Conservation (phyloP, 2,329 filamentous ascomycete genomes). For the Pseudophaeomoniella oleicola region DNA sequence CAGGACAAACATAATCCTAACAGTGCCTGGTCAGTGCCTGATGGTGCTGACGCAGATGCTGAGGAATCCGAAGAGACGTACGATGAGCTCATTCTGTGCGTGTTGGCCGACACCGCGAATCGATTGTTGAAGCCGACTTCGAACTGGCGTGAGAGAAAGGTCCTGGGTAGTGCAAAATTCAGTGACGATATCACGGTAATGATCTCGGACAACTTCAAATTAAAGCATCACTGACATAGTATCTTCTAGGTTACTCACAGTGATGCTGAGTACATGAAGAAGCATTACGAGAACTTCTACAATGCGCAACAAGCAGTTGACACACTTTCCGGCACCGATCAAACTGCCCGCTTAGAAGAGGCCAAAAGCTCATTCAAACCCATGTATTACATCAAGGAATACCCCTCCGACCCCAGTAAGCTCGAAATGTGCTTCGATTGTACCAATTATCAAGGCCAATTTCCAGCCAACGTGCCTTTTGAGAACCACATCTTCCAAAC, state of each 20-base stretch:
- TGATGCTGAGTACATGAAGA: slow-evolving; percentile 42
- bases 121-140: slow-evolving; percentile 36
- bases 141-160: slow-evolving; percentile 46
- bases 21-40: slow-evolving; percentile 5
- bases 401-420: slow-evolving; percentile 36
- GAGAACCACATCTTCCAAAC: slow-evolving; percentile 56
- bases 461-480: slow-evolving; percentile 32
- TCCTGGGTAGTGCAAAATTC: slow-evolving; percentile 57
- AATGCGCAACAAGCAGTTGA: slow-evolving; percentile 5
- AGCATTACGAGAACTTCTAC: slow-evolving; percentile 14
- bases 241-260: slow-evolving; percentile 24
- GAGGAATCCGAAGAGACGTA: slow-evolving; percentile 33
- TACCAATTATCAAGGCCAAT: slow-evolving; percentile 61
- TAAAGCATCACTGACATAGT: slow-evolving; percentile 25
- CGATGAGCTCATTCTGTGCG: slow-evolving; percentile 45
- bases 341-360: slow-evolving; percentile 9
- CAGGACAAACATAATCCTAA: slow-evolving; percentile 10
- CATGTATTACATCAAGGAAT: slow-evolving; percentile 48
- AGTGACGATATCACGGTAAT: slow-evolving; percentile 41
- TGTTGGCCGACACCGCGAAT: slow-evolving; percentile 39
- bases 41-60: slow-evolving; percentile 20
- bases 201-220: slow-evolving; percentile 40
- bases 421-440: slow-evolving; percentile 56
- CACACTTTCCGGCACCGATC: slow-evolving; percentile 5
- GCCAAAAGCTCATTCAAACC: slow-evolving; percentile 34